Evolutionary conservation across 495 filamentous ascomycete species (phyloP).

Genomic region (Penicillium steckii): DNA sequence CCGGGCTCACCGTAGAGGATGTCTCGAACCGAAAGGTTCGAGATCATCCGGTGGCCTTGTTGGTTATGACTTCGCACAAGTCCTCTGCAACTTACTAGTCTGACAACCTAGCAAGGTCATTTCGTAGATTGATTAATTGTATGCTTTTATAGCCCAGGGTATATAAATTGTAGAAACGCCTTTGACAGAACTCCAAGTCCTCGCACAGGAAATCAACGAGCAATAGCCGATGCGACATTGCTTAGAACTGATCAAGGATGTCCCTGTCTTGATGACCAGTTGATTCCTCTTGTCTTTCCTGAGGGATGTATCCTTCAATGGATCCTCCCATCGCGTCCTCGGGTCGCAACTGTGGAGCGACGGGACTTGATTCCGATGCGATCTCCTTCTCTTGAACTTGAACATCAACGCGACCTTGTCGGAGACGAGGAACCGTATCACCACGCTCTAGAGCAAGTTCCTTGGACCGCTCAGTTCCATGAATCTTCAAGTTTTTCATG

Average conservation of each 20-base stretch:
- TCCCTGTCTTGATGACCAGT: constrained; percentile 25
- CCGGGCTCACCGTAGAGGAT: constrained; percentile 22
- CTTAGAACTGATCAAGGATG: constrained; percentile 37
- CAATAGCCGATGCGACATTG: constrained; percentile 4
- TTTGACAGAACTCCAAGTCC: constrained; percentile 4
- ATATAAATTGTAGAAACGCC: constrained; percentile 23
- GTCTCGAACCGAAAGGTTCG: constrained; percentile 4
- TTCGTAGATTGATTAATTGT: constrained; percentile 16
- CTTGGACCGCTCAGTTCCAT: constrained; percentile 24
- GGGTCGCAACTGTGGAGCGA: constrained; percentile 32
- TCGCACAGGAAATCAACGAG: no score
- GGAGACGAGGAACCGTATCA: constrained; percentile 30
- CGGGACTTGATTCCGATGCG: constrained; percentile 9
- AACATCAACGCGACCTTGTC: constrained; percentile 35
- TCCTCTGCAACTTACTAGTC: constrained; percentile 7
- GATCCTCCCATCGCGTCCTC: constrained; percentile 40
- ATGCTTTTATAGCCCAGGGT: constrained; percentile 18
- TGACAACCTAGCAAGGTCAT: constrained; percentile 8
- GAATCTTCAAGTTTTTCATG: constrained; percentile 31
- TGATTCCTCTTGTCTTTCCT: constrained; percentile 12
- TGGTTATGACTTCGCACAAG: constrained; percentile 6
- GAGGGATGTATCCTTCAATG: constrained; percentile 47
- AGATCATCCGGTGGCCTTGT: constrained; percentile 12
- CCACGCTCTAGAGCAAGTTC: constrained; percentile 51
- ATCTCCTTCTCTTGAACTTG: constrained; percentile 41